phyloP scores from a whole-genome alignment of 2,329 filamentous ascomycete species.

The Xylariaceae sp. region DNA sequence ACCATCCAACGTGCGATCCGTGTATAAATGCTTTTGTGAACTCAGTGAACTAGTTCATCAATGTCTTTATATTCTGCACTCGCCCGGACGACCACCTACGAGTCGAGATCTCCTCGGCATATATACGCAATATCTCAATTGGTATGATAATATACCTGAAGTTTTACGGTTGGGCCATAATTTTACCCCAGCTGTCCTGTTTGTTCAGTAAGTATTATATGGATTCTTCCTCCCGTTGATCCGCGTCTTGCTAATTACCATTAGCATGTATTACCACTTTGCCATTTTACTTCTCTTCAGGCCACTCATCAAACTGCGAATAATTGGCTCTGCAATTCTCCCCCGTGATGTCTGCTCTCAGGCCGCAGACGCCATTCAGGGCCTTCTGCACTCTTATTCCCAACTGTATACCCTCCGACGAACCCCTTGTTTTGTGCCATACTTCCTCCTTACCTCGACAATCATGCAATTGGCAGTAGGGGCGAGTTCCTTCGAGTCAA shows the following conservation, averaged over 20 bases:
- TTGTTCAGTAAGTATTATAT: constrained; percentile 63
- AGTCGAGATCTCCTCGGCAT: constrained; percentile 57
- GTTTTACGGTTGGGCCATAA: constrained; percentile 60
- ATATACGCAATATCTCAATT: constrained; percentile 64
- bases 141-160: constrained; percentile 64
- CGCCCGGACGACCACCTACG: constrained; percentile 60
- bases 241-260: neutral
- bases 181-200: constrained; percentile 67
- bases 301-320: constrained; percentile 60
- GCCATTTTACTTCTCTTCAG: constrained; percentile 69
- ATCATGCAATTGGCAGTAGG: constrained; percentile 56
- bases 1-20: constrained; percentile 62
- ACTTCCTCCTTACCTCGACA: constrained; percentile 56
- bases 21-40: constrained; percentile 64
- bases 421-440: constrained; percentile 57
- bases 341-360: constrained; percentile 62
- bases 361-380: constrained; percentile 55
- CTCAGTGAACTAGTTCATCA: constrained; percentile 70
- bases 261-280: constrained; percentile 65
- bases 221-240: neutral
- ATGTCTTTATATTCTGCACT: constrained; percentile 66
- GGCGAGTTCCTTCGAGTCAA: constrained; percentile 31
- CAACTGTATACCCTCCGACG: constrained; percentile 54
- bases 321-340: constrained; percentile 57
- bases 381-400: constrained; percentile 51